Evolutionary conservation across 139 green algal species (phyloP), one percentile per base, ranked within the genome.

Genomic region (Edaphochlamys debaryana): DNA sequence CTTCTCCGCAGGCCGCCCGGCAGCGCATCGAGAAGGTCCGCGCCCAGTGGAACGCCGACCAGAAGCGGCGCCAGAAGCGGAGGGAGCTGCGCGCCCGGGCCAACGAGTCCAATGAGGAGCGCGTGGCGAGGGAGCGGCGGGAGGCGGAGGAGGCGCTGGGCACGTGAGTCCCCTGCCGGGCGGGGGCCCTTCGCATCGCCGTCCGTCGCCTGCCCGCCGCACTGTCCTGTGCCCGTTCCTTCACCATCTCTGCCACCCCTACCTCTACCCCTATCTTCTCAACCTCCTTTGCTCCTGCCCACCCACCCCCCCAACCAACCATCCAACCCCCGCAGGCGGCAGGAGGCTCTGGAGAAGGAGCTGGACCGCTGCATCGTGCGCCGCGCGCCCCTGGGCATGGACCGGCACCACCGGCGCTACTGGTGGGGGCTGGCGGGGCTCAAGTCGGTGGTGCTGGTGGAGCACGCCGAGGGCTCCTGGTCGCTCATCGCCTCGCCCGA

Each of bases 361-460:
- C 37, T 92, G 30, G 85, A 89, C 19, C 52, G 56, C 25, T 85
- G 62, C 7, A 25, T 79, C 4, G 82, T 93, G 20, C 85, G 92
- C 23, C 90, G 84, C 30, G 84, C 92, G 40, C 84, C 90, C 1
- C 79, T 96, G 48, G 93, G 93, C 40, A 42, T 56, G 25, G 93
- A 96, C 91, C 86, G 93, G 36, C 68, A 92, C 86, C 74, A 85
- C 79, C 88, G 91, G 36, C 77, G 84, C 72, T 96, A 96, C 84
- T 96, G 92, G 90, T 88, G 84, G 84, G 84, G 78, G 1, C 58
- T 88, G 84, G 84, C 62, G 27, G 89, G 83, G 85, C 41, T 70
- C 34, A 70, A 75, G 85, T 76, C 54, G 15, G 60, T 50, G 25
- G 27, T 89, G 75, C 80, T 89, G 82, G 79, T 72, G 75, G 84